Base-by-base conservation (phyloP, 129 eudicot genomes). In the Saussurea involucrata region DNA sequence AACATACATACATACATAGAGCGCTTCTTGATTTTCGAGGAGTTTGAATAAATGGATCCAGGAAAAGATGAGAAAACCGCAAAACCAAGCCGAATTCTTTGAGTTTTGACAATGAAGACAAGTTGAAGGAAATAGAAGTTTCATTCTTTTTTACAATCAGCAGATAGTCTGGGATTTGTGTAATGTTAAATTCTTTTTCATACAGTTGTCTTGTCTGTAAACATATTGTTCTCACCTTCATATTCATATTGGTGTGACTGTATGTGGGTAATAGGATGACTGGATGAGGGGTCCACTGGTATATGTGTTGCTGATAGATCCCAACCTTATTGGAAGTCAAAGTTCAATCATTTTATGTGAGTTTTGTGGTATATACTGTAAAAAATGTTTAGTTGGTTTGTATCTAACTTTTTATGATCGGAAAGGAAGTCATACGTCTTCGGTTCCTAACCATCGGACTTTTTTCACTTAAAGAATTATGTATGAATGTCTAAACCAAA, bases 91-190 rank as follows among this genome's bases (percentile, higher is more conserved):
- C 70, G 70, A 18, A 66, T 32, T 53, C 61, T 53, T 53, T 5
- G 69, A 25, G 70, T 66, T 74, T 66, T 53, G 36, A 37, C 31
- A 53, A 63, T 79, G 71, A 73, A 57, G 60, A 40, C 4, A 69
- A 21, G 8, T 4, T 4, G 17, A 53, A 31, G 53, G 57, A 34
- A 34, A 17, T 33, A 40, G 58, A 28, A 69, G 22, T 53, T 53
- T 10, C 71, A 81, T 72, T 80, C 63, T 66, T 73, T 73, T 73
- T 64, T 46, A 63, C 27, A 34, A 76, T 24, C 44, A 67, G 37
- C 22, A n/a, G n/a, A n/a, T 37, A 65, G 53, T 67, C 74, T 66
- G 64, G 75, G 63, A 80, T 80, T 20, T 75, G 66, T 80, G 20
- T 67, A 67, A 18, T 33, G 31, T 25, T 33, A 40, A 40, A 13